Evolutionary conservation across 345 rosid genomes (phyloP), one percentile per base, ranked within the genome.

Genomic region (Populus davidiana): DNA sequence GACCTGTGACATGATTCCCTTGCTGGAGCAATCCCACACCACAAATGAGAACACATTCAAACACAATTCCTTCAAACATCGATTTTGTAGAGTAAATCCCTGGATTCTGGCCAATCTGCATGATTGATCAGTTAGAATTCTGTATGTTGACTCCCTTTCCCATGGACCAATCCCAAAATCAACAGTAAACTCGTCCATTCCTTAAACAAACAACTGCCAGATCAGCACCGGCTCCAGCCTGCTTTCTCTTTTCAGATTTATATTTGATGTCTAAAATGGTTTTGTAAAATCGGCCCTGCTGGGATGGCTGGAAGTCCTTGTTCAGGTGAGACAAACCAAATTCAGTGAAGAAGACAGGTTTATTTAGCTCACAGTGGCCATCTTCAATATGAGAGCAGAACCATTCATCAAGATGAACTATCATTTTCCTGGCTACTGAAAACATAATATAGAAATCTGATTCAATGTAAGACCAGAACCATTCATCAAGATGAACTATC

Each of bases 161-260:
- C 94, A 90, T 1, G 98, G 96, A 11, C 93, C 92, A 8, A 93
- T 77, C 56, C 97, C 97, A 31, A 91, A 93, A 72, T 91, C 99
- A 64, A 93, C 99, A 16, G 83, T 91, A 54, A 90, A 93, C 38
- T 88, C 92, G 76, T 91, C 94, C 96, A 92, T 96, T 84, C 92
- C 98, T 84, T 88, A 84, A 1, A 91, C 89, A 20, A 93, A 78
- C 41, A 89, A 87, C 77, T 92, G 99, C 99, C 98, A 93, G 77
- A 89, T 71, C 44, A 96, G 98, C 87, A 14, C 99, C 98, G 27
- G 92, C 97, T 44, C 98, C 99, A 3, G 98, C 83, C 84, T 89
- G 82, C 7, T 82, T 89, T 80, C 87, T 85, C 88, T 85, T 88
- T 2, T 96, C 93, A 49, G 98, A 93, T 77, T 86, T 89, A 73